A percentile compares a stretch with the other conserved stretches of the same genome.
These are phyloP conservation scores for Stromatinia cepivora DNA, from an alignment of 2,329 filamentous ascomycete genomes.

Conservation along the genomic window DNA sequence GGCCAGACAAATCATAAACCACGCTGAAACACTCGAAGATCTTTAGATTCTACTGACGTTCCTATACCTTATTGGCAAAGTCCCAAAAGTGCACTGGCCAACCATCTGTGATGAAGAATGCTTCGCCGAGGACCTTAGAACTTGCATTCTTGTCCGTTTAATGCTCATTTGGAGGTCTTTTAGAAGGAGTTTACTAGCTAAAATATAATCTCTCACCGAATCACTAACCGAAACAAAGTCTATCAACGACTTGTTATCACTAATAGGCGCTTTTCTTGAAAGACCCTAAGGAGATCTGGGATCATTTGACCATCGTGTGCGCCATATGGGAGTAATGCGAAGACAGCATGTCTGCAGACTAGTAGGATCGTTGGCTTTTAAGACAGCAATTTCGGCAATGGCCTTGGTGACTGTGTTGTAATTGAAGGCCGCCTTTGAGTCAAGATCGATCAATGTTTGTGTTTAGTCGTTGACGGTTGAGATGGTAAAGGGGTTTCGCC, in stretches of 20 bases:
- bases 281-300: background rate
- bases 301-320: background rate
- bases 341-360: background rate
- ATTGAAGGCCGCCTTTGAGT: background rate
- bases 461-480: background rate
- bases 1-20: slow-evolving; percentile 8
- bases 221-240: background rate
- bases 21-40: slow-evolving; percentile 19
- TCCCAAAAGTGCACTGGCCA: slow-evolving; percentile 40
- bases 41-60: slow-evolving; percentile 14
- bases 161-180: background rate
- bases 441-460: too few species aligned
- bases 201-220: background rate
- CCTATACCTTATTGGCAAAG: slow-evolving; percentile 28
- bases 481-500: background rate
- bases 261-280: background rate
- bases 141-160: background rate
- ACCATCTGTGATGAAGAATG: slow-evolving; percentile 44
- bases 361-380: background rate
- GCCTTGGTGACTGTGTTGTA: background rate
- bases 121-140: slow-evolving; percentile 39
- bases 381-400: background rate
- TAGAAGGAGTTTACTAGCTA: background rate
- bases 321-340: background rate
- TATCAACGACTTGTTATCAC: background rate